Conservation (phyloP, 2,329 filamentous ascomycete genomes). For the Emergomyces pasteurianus region DNA sequence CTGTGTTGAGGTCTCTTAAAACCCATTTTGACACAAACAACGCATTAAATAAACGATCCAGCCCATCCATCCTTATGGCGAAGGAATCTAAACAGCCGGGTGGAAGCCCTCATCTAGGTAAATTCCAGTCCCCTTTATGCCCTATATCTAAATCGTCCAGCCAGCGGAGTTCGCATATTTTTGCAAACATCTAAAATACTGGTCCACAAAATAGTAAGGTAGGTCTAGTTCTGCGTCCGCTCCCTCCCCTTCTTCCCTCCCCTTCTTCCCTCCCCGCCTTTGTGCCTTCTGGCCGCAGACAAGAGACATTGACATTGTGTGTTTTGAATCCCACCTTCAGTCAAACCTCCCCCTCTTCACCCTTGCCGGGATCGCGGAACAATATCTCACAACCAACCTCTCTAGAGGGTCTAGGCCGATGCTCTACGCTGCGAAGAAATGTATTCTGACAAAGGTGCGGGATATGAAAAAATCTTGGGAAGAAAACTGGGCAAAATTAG, state of each 20-base stretch:
- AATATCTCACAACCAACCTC: neutral
- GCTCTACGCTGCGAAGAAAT: neutral
- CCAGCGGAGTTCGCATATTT: neutral
- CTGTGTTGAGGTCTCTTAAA: too few relatives aligned
- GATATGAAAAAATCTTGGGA: neutral
- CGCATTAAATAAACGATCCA: neutral
- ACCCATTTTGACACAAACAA: neutral
- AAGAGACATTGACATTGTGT: constrained; percentile 1
- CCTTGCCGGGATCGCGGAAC: neutral
- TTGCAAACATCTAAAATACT: too few relatives aligned
- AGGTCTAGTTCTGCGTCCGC: neutral
- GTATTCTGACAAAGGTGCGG: constrained; percentile 4
- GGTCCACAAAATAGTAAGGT: neutral
- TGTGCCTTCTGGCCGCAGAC: neutral
- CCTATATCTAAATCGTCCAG: neutral
- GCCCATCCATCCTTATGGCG: neutral
- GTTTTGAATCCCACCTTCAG: neutral
- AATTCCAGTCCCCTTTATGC: neutral
- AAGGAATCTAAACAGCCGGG: neutral
- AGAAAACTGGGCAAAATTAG: neutral
- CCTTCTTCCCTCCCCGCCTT: neutral
- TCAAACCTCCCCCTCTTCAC: neutral
- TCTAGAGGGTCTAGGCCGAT: neutral
- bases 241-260: too few relatives aligned
- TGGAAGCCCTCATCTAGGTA: constrained; percentile 1